Conservation (phyloP, 192 early-diverging fungal genomes). For the Obelidium mucronatum region DNA sequence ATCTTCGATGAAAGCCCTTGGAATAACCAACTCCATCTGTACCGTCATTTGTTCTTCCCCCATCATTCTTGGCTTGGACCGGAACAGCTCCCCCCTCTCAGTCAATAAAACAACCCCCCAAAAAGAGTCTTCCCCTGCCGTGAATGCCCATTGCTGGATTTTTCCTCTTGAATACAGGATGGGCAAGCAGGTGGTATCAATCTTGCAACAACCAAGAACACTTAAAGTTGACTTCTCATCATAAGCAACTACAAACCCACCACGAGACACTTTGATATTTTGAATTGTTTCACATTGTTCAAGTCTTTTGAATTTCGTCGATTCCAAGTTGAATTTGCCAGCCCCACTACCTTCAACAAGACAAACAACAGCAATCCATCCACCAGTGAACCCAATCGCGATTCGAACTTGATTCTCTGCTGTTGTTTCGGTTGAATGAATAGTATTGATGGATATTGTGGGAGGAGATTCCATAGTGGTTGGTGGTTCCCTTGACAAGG, state of each 20-base stretch:
- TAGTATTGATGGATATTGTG: no score
- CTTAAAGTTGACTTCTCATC: not conserved
- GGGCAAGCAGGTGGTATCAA: not conserved
- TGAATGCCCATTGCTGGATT: not conserved
- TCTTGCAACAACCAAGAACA: not conserved
- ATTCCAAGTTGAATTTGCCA: no score
- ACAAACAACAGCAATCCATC: no score
- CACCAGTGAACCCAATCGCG: no score
- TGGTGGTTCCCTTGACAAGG: no score
- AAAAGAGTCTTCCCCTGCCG: not conserved
- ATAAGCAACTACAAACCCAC: not conserved
- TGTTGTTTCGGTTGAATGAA: no score
- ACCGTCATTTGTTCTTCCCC: not conserved
- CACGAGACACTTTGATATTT: no score
- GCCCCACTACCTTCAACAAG: no score
- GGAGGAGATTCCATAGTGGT: no score
- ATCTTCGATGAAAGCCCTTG: not conserved
- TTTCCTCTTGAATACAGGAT: not conserved
- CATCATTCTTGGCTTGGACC: not conserved
- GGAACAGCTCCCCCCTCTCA: not conserved
- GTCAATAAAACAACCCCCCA: not conserved
- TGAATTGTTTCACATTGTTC: not conserved
- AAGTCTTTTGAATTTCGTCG: not conserved
- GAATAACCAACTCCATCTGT: not conserved
- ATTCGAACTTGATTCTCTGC: no score